Base-by-base conservation (phyloP, 2,329 filamentous ascomycete genomes). In the Aspergillus tamarii region DNA sequence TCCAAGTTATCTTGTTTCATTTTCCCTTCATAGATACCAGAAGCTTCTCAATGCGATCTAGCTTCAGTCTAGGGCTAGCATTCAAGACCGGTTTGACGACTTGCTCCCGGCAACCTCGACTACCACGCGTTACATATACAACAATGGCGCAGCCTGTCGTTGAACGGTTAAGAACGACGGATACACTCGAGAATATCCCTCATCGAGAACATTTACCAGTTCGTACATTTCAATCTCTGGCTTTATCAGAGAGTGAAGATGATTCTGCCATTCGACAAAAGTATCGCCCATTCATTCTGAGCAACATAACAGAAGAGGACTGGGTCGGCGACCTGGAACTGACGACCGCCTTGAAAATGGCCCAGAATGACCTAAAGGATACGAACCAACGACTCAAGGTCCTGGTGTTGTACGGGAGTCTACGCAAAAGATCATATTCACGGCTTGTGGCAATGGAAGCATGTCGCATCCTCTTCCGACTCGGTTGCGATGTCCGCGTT, bases 401-500 rank as follows among this genome's bases (percentile, higher is more conserved):
- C 1, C 76, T 90, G 1, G 85, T 90, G 0, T 72, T 90, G 0
- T 87, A 87, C 70, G 88, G 88, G 1, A 89, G 87, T 70, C 74
- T 89, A 46, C 78, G 87, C 11, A 75, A 73, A 64, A 70, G 80
- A 70, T 90, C 88, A 1, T 90, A 87, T 70, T 89, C 87, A 0
- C 78, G 81, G 5, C 80, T 90, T 0, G 78, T 89, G 2, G 87
- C 88, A 1, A 87, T 80, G 45, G 88, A 91, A 74, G 84, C 83
- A 7, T 80, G 81, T 2, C 80, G 88, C 0, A 88, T 90, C 50
- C 83, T 91, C 2, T 85, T 84, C 72, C 84, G 88, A 3, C 82
- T 91, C 0, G 88, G 88, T 28, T 90, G 87, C 70, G 88, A 90
- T 66, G 88, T 90, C 2, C 84, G 88, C 5, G 78, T 90, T 1